These are phyloP conservation scores for Skeletonema grethae DNA, from an alignment of 108 stramenopile genomes.

Conservation along the genomic window DNA sequence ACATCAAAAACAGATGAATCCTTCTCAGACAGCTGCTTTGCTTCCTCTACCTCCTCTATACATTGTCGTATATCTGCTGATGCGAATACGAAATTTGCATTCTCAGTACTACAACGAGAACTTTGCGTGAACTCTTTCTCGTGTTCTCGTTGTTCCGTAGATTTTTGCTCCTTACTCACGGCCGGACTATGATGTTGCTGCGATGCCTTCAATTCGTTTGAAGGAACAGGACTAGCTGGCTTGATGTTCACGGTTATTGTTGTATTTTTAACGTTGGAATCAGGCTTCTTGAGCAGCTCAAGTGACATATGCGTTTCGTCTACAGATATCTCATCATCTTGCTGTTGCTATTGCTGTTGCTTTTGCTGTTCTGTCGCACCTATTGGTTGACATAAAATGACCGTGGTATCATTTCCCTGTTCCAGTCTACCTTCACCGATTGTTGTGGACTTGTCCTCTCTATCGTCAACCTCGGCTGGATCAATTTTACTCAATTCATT, in stretches of 20 bases:
- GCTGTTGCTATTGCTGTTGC: neutral
- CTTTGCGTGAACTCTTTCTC: neutral
- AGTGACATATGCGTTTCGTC: neutral
- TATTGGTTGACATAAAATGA: neutral
- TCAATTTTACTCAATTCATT: neutral
- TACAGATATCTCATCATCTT: neutral
- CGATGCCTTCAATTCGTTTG: neutral
- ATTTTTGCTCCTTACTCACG: neutral
- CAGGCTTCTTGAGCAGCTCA: neutral
- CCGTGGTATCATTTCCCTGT: neutral
- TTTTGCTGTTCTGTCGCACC: neutral
- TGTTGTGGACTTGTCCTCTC: neutral
- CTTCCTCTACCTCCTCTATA: conserved; percentile 25
- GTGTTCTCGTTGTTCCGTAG: neutral
- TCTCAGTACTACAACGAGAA: neutral
- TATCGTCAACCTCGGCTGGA: neutral
- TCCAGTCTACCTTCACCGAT: neutral
- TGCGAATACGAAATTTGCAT: conserved; percentile 16
- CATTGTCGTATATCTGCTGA: conserved; percentile 24
- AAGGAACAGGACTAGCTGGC: neutral
- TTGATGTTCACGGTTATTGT: neutral
- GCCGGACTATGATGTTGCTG: neutral
- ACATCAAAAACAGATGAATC: conserved; percentile 20
- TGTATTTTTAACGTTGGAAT: conserved; percentile 1
- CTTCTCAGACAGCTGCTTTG: neutral